Evolutionary conservation across 129 eudicot genomes (phyloP).

Genomic region (Dittrichia graveolens): DNA sequence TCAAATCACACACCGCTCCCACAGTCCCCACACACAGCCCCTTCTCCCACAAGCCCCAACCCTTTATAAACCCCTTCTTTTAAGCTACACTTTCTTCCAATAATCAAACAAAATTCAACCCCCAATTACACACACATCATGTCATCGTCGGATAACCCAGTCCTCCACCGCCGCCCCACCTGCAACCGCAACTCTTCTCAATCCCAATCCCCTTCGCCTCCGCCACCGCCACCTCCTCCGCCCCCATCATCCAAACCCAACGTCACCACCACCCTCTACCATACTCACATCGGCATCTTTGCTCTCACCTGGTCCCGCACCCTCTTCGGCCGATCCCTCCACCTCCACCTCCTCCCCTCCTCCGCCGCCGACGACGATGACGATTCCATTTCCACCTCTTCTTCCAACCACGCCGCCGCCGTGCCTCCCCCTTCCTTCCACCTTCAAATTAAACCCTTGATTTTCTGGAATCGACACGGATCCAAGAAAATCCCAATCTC

Average conservation of each 20-base stretch:
- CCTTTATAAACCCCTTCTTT: constrained; percentile 41
- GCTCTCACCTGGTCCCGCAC: constrained; percentile 76
- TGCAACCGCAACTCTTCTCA: constrained; percentile 15
- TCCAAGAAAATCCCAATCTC: constrained; percentile 45
- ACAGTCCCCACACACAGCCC: constrained; percentile 14
- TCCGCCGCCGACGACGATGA: constrained; percentile 25
- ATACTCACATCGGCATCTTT: constrained; percentile 61
- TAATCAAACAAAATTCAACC: neutral
- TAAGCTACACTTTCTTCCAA: constrained; percentile 31
- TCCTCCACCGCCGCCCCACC: constrained; percentile 40
- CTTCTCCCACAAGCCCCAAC: neutral
- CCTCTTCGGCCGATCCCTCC: constrained; percentile 52
- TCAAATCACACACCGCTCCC: constrained; percentile 29
- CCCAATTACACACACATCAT: constrained; percentile 4
- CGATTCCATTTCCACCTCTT: constrained; percentile 23
- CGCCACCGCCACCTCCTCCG: constrained; percentile 38
- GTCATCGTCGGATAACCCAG: constrained; percentile 30
- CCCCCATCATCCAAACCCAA: constrained; percentile 47
- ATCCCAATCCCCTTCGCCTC: constrained; percentile 18
- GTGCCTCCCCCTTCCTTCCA: constrained; percentile 41
- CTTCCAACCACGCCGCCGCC: constrained; percentile 23
- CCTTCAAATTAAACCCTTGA: constrained; percentile 60
- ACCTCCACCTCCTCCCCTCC: constrained; percentile 57
- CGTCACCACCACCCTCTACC: constrained; percentile 69
- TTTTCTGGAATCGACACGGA: constrained; percentile 62